phyloP scores from a whole-genome alignment of 2,329 filamentous ascomycete species.

The Phaeophleospora eucalypticola region DNA sequence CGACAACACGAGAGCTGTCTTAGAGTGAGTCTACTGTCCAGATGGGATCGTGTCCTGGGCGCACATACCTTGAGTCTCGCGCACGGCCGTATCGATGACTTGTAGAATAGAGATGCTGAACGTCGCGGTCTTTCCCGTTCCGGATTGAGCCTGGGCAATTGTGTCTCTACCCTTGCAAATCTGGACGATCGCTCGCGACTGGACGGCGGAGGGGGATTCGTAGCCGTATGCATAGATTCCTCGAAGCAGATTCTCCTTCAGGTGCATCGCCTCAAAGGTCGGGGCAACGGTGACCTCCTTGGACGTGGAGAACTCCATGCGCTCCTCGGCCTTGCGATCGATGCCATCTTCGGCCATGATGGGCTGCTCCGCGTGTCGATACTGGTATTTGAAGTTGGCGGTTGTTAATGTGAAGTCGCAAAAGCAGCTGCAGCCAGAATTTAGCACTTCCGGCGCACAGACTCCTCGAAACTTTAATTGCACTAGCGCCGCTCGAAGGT shows the following conservation, averaged over 20 bases:
- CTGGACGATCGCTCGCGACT: constrained; percentile 96
- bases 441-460: background rate
- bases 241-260: constrained; percentile 95
- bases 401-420: constrained; percentile 1
- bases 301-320: constrained; percentile 96
- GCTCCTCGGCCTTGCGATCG: constrained; percentile 89
- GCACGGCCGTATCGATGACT: constrained; percentile 92
- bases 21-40: background rate
- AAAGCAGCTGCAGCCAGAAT: background rate
- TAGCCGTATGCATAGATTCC: constrained; percentile 99
- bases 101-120: constrained; percentile 99
- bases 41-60: too few species aligned
- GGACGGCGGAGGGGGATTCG: constrained; percentile 94
- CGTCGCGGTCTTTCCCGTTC: constrained; percentile 98
- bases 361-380: constrained; percentile 13
- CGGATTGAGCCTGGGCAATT: constrained; percentile 96
- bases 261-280: constrained; percentile 81
- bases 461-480: too few species aligned
- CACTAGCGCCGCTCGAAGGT: too few species aligned
- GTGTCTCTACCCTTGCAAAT: constrained; percentile 99
- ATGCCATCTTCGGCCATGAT: constrained; percentile 83
- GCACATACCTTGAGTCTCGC: constrained; percentile 97
- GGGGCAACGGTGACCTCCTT: constrained; percentile 96
- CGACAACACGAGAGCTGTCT: constrained; percentile 77
- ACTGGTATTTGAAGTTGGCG: constrained; percentile 4